phyloP scores from a whole-genome alignment of 2,329 filamentous ascomycete genomes.

The Fusarium sp. region DNA sequence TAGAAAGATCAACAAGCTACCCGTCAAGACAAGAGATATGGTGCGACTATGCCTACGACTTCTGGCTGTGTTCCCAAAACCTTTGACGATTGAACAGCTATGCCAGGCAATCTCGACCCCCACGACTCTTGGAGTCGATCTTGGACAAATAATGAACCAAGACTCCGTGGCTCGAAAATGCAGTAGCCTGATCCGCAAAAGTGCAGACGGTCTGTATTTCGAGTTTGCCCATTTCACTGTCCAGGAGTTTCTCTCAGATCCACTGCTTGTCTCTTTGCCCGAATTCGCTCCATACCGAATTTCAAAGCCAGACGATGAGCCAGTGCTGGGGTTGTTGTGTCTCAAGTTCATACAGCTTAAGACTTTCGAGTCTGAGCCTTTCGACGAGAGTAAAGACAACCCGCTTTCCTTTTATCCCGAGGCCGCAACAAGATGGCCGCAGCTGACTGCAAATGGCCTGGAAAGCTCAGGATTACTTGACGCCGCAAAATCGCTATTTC shows the following conservation, averaged over 20 bases:
- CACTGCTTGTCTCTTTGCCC: rapidly evolving
- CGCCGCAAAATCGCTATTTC: not conserved
- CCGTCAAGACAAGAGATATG: not conserved
- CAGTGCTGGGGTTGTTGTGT: rapidly evolving
- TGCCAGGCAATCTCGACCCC: slow-evolving; percentile 14
- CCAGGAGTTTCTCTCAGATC: not conserved
- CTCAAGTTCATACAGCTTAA: not conserved
- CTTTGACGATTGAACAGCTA: not conserved
- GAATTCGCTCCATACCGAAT: not conserved
- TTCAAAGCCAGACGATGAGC: rapidly evolving
- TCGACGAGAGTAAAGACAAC: too few species aligned
- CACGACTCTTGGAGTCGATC: rapidly evolving
- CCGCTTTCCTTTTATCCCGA: too few species aligned
- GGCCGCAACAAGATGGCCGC: too few species aligned
- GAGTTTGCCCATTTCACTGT: slow-evolving; percentile 10
- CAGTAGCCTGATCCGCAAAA: slow-evolving; percentile 18
- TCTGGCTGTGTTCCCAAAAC: too few species aligned
- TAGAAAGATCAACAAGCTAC: not conserved
- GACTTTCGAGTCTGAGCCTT: not conserved
- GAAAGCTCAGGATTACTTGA: not conserved
- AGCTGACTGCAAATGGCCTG: not conserved
- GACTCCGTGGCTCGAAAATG: not conserved
- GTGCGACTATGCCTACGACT: slow-evolving; percentile 7
- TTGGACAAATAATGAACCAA: slow-evolving; percentile 2
- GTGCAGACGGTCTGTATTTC: not conserved